phyloP scores from a whole-genome alignment of 805 yeast species.

The Teunomyces tritomae region DNA sequence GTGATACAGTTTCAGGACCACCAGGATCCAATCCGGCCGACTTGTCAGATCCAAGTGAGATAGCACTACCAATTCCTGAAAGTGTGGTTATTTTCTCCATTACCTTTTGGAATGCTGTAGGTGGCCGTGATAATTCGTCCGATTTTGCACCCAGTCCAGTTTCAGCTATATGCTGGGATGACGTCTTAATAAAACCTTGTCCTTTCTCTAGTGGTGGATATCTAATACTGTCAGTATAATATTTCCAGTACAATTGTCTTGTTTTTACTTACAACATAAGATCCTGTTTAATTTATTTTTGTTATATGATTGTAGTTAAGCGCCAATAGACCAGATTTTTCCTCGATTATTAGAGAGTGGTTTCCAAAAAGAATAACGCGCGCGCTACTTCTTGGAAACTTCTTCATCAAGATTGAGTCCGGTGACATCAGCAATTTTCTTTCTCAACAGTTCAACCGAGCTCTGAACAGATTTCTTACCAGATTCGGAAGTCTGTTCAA shows the following conservation, averaged over 20 bases:
- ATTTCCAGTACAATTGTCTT: too few species aligned
- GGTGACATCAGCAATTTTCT: constrained; percentile 51
- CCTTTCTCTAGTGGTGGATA: not conserved
- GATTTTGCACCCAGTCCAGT: constrained; percentile 2
- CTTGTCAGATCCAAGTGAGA: not conserved
- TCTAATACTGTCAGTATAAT: not conserved
- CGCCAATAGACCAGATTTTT: not conserved
- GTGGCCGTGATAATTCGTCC: constrained; percentile 14
- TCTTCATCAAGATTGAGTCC: constrained; percentile 68
- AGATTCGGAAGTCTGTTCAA: constrained; percentile 42
- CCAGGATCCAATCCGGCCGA: not conserved
- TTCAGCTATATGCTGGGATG: not conserved
- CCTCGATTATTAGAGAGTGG: not conserved
- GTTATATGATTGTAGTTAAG: not conserved
- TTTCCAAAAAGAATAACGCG: not conserved
- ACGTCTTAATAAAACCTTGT: not conserved
- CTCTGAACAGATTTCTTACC: constrained; percentile 37
- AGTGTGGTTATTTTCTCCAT: constrained; percentile 15
- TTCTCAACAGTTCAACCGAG: constrained; percentile 39
- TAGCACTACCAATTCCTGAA: constrained; percentile 1
- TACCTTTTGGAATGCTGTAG: constrained; percentile 21
- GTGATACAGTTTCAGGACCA: not conserved
- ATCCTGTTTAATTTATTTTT: not conserved
- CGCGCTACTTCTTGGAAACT: constrained; percentile 45
- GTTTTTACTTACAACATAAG: not conserved